Evolutionary conservation across 2,329 filamentous ascomycete species (phyloP).

Genomic region (Aureobasidium sp.): DNA sequence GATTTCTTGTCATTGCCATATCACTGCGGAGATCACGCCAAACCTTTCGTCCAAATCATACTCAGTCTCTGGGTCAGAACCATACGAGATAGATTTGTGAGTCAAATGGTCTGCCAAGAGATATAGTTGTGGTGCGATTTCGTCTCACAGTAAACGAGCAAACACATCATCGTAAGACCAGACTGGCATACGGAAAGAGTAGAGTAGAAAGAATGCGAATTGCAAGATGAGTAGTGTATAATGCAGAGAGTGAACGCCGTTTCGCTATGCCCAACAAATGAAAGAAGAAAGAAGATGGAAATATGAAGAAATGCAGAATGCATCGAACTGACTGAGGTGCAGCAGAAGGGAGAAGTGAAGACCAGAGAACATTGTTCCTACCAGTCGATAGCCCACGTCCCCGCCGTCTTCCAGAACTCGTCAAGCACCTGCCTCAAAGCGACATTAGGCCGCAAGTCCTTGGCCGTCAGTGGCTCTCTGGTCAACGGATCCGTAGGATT

Average conservation of each 20-base stretch:
- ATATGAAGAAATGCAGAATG: background rate
- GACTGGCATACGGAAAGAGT: no score
- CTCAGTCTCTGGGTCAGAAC: no score
- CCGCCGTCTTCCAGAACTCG: constrained; percentile 74
- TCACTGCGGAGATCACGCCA: no score
- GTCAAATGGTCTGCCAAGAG: no score
- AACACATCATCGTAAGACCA: background rate
- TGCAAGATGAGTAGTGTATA: background rate
- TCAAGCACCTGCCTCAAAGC: constrained; percentile 74
- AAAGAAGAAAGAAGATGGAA: background rate
- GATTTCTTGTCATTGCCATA: no score
- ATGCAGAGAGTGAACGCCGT: background rate
- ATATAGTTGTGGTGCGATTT: background rate
- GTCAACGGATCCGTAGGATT: constrained; percentile 76
- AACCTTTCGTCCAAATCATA: no score
- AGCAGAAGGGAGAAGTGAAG: background rate
- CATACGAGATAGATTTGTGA: no score
- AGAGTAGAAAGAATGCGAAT: background rate
- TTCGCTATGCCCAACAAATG: background rate
- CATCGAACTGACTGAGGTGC: background rate
- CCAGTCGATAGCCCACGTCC: constrained; percentile 87
- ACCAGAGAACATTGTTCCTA: constrained; percentile 32
- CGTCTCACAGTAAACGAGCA: background rate
- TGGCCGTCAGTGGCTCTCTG: constrained; percentile 59
- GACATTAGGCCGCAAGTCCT: constrained; percentile 74